Evolutionary conservation across 495 filamentous ascomycete genomes (phyloP).

Genomic region (Penicillium argentinense): DNA sequence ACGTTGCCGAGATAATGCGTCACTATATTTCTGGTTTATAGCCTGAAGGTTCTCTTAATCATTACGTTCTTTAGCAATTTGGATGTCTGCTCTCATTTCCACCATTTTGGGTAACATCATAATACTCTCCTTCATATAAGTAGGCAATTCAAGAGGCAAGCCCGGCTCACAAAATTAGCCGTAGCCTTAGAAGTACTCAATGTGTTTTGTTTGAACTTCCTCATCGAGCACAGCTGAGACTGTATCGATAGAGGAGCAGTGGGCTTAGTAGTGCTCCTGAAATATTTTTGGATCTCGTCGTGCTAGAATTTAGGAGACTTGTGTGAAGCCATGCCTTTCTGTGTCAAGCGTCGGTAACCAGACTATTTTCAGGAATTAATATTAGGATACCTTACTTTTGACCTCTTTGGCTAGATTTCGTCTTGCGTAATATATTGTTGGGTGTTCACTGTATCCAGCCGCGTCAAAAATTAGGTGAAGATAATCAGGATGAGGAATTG

Average conservation of each 20-base stretch:
- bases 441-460: no score
- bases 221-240: conserved; percentile 18
- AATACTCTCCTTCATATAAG: conserved; percentile 20
- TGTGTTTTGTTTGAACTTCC: conserved; percentile 15
- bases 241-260: conserved; percentile 22
- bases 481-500: no score
- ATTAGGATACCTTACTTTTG: no score
- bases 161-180: conserved; percentile 16
- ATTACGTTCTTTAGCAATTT: conserved; percentile 1
- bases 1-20: conserved; percentile 11
- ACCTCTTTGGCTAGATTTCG: no score
- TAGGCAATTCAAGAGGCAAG: conserved; percentile 15
- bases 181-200: conserved; percentile 25
- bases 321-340: conserved; percentile 22
- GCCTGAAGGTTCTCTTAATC: conserved; percentile 1
- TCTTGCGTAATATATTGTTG: no score
- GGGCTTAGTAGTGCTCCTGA: conserved; percentile 16
- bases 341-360: no score
- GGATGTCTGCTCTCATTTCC: conserved; percentile 9
- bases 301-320: conserved; percentile 21
- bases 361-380: no score
- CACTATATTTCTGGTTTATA: conserved; percentile 14
- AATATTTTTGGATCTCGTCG: conserved; percentile 15
- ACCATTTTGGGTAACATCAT: conserved; percentile 11
- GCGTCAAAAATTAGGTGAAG: no score